Conservation (phyloP, 2,329 filamentous ascomycete species). For the Talaromyces funiculosus region DNA sequence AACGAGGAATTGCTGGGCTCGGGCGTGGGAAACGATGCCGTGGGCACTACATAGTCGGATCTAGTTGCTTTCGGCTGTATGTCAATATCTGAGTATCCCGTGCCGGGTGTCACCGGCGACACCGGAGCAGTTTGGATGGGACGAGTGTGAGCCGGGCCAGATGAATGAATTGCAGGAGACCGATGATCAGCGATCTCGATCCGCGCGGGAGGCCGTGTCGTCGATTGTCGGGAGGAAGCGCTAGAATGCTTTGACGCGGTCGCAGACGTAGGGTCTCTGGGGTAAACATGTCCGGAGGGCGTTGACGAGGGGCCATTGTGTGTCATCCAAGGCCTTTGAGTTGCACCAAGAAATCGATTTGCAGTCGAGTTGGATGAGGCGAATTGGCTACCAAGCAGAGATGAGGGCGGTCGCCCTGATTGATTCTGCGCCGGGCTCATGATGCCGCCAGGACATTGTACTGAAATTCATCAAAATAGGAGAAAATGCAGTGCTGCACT, state of each 20-base stretch:
- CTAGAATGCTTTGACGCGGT: background rate
- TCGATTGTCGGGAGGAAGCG: background rate
- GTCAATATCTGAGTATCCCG: background rate
- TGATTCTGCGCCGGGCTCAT: conserved; percentile 14
- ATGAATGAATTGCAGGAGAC: background rate
- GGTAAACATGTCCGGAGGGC: background rate
- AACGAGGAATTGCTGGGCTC: conserved; percentile 25
- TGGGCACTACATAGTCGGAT: conserved; percentile 1
- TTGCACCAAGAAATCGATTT: conserved; percentile 34
- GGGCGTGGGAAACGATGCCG: conserved; percentile 25
- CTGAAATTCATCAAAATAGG: background rate
- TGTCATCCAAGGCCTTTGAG: conserved; percentile 36
- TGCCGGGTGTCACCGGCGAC: conserved; percentile 12
- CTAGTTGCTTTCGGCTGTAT: conserved; percentile 5
- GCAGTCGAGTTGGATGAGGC: conserved; percentile 36
- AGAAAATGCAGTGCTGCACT: background rate
- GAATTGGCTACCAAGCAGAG: conserved; percentile 17
- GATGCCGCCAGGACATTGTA: conserved; percentile 13
- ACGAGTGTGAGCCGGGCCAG: background rate
- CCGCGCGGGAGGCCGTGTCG: background rate
- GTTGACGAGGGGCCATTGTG: background rate
- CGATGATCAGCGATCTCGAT: background rate
- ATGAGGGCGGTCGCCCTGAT: conserved; percentile 12
- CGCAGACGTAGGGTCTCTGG: background rate
- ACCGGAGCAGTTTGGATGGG: background rate